Base-by-base conservation (phyloP, 2,329 filamentous ascomycete species). In the Pyrenochaeta sp. region DNA sequence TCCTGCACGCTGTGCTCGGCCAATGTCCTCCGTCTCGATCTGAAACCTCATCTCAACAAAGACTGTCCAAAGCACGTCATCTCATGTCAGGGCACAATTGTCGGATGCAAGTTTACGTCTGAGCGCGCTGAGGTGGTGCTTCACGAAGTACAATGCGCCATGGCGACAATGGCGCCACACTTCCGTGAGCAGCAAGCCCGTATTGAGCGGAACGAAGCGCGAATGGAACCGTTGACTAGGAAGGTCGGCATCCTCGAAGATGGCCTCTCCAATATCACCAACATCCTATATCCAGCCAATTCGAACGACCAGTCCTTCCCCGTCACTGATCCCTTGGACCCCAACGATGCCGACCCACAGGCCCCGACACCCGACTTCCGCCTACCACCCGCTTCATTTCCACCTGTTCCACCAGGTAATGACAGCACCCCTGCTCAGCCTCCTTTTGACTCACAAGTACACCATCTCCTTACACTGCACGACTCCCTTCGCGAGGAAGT, bases 401-500 rank as follows among this genome's bases (percentile, higher is more conserved):
- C 71, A 46, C 65, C 69, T 2, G 66, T 61, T 35, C 45, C 66
- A 61, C 61, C 61, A 42, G 46, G 51, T 43, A 64, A 60, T 43
- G 68, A 73, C 23, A 53, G 39, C 39, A 59, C 60, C 35, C 55
- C 64, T 11, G 56, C 63, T 40, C 69, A 68, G 43, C 71, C 74
- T 17, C 78, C 78, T 4, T 80, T 79, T 63, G 75, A 78, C 54
- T 78, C 77, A 3, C 77, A 79, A 15, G 81, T 83, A 20, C 83
- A 84, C 46, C 85, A 87, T 61, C 78, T 88, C 2, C 80, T 87
- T 21, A 84, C 82, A 2, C 79, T 87, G 44, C 85, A 87, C 65
- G 85, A 87, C 63, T 82, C 81, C 18, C 77, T 88, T 15, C 83
- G 85, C 11, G 83, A 85, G 39, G 85, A 87, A 66, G 81, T 87